Base-by-base conservation (phyloP, 352 stramenopile genomes). In the Pythium coloratum region DNA sequence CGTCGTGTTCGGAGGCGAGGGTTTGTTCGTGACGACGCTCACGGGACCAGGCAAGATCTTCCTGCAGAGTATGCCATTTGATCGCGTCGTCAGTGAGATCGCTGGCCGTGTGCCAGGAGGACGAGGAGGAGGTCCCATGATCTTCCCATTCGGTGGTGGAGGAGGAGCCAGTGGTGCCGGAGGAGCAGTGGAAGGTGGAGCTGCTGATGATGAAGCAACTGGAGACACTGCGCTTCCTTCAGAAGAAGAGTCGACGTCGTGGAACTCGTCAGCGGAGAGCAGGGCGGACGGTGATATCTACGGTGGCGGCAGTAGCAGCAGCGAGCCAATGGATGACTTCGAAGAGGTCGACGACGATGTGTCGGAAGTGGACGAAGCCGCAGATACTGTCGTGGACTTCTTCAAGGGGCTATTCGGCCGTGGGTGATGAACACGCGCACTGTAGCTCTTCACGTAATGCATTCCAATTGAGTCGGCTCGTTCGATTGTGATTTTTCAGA, bases 11-110 rank as follows among this genome's bases (percentile, higher is more conserved):
- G 90, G 93, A n/a, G 94, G 92, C 1, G 92, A 98, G 73, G 95
- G 93, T 14, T 66, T 98, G 14, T 98, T 98, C 65, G 81, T 98
- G 38, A 98, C 95, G 38, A 97, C 91, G 24, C 81, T 98, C 16
- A 98, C 84, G 46, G 94, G 92, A 14, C 92, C 92, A 3, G 93
- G 93, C 26, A 90, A 81, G 16, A 88, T 98, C 16, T 98, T 93
- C 70, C 75, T 98, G 16, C 94, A 98, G 67, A 95, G 92, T 65
- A 72, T 98, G 40, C 92, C 92, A 24, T 96, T 97, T 26, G 88
- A 98, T 59, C 86, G 93, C 20, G 95, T 98, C 69, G 93, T 98
- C 62, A 86, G 84, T 44, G 92, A 97, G 72, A 98, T 98, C 70
- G 91, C 91, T 7, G 64, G 81, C 40, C 83, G 93, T 36, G 91